Percentiles rank a stretch among this genome's conserved stretches.
phyloP scores from a whole-genome alignment of 1,139 yeast species.

The Lodderomyces metapsilosis region DNA sequence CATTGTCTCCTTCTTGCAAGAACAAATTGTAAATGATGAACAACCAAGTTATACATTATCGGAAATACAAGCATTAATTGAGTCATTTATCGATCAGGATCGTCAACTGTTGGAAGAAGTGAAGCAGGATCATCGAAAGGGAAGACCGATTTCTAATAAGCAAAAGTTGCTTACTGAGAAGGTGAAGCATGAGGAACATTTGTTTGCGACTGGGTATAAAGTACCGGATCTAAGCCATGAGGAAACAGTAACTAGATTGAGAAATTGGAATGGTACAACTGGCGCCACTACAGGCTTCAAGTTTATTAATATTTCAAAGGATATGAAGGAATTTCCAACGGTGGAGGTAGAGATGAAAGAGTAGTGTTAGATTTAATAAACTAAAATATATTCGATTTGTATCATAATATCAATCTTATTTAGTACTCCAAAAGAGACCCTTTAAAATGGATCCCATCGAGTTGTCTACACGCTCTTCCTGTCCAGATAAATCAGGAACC shows the following conservation, averaged over 20 bases:
- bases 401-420: neutral
- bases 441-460: neutral
- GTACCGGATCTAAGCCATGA: constrained; percentile 71
- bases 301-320: constrained; percentile 35
- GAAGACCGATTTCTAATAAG: constrained; percentile 77
- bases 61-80: constrained; percentile 62
- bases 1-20: constrained; percentile 65
- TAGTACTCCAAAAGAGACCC: constrained; percentile 3
- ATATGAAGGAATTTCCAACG: constrained; percentile 28
- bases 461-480: neutral
- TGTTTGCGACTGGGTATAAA: constrained; percentile 67
- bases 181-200: constrained; percentile 56
- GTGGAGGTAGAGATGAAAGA: constrained; percentile 25
- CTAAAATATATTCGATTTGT: neutral
- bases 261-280: constrained; percentile 76
- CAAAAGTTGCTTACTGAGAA: constrained; percentile 67
- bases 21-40: constrained; percentile 46
- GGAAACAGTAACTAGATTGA: constrained; percentile 56
- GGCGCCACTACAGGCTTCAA: constrained; percentile 76
- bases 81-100: constrained; percentile 63
- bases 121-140: constrained; percentile 66
- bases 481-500: neutral
- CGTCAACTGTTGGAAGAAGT: constrained; percentile 68
- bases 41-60: constrained; percentile 44
- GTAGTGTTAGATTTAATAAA: neutral